phyloP scores from a whole-genome alignment of 108 stramenopile genomes.

The Cyclostephanos tholiformis region DNA sequence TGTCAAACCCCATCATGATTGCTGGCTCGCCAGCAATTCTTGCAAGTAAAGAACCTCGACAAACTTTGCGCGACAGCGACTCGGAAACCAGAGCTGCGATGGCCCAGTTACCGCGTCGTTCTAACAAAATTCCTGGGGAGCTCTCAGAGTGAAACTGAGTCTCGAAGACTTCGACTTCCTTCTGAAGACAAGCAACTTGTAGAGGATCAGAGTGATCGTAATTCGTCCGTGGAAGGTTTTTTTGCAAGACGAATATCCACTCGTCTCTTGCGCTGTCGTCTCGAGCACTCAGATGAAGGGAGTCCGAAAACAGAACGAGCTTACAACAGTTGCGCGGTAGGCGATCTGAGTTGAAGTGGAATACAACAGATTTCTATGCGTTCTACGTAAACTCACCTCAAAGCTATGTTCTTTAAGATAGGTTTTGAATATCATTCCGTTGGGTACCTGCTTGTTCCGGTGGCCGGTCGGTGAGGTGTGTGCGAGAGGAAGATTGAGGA shows the following conservation, averaged over 20 bases:
- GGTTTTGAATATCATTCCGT: conserved; percentile 34
- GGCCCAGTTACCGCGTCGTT: conserved; percentile 38
- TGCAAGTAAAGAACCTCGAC: conserved; percentile 25
- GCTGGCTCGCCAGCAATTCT: conserved; percentile 21
- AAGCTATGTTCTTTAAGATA: conserved; percentile 29
- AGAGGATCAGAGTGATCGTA: conserved; percentile 23
- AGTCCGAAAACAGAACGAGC: conserved; percentile 40
- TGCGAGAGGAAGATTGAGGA: not conserved
- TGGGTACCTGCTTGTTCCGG: conserved; percentile 1
- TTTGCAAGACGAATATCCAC: conserved; percentile 25
- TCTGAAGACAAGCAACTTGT: conserved; percentile 38
- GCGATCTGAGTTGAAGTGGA: not conserved
- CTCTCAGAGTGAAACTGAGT: conserved; percentile 25
- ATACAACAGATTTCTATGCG: not conserved
- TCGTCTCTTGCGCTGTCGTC: conserved; percentile 21
- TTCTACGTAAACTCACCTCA: conserved; percentile 11
- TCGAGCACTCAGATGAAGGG: conserved; percentile 29
- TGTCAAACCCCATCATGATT: conserved; percentile 28
- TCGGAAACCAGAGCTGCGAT: conserved; percentile 32
- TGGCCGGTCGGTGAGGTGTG: not conserved
- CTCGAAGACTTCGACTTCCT: conserved; percentile 11
- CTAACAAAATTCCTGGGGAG: conserved; percentile 31
- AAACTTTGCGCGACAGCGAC: conserved; percentile 25
- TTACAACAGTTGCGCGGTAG: not conserved
- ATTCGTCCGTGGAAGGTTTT: conserved; percentile 17